A percentile compares a stretch with the other conserved stretches of the same genome.
These are phyloP conservation scores for Mariannaea elegans DNA, from an alignment of 2,329 filamentous ascomycete species.

Conservation along the genomic window DNA sequence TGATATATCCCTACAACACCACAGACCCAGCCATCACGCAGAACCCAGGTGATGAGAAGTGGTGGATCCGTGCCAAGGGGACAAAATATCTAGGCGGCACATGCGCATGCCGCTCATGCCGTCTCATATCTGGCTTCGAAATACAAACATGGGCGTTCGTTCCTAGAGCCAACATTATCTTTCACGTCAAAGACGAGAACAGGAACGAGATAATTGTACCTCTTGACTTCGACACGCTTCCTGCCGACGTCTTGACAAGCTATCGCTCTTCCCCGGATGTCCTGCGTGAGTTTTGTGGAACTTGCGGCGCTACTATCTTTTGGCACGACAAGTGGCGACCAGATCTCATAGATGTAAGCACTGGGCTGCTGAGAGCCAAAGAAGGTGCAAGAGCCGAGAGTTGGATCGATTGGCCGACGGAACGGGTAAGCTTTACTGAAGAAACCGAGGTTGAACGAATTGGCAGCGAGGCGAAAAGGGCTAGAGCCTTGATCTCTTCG, in stretches of 20 bases:
- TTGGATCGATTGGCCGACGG: slow-evolving; percentile 71
- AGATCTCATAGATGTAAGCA: slow-evolving; percentile 69
- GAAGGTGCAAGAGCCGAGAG: slow-evolving; percentile 63
- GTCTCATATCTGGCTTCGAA: slow-evolving; percentile 67
- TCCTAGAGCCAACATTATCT: slow-evolving; percentile 64
- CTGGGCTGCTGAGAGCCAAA: slow-evolving; percentile 61
- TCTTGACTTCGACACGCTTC: slow-evolving; percentile 49
- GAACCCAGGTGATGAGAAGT: slow-evolving; percentile 62
- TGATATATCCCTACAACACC: slow-evolving; percentile 59
- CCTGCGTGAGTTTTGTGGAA: slow-evolving; percentile 67
- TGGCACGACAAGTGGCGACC: slow-evolving; percentile 65
- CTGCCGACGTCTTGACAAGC: slow-evolving; percentile 54
- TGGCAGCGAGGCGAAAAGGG: slow-evolving; percentile 7
- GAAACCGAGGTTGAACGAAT: slow-evolving; percentile 43
- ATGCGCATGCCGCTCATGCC: slow-evolving; percentile 71
- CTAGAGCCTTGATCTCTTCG: slow-evolving; percentile 5
- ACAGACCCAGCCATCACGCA: slow-evolving; percentile 38
- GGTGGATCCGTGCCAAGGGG: slow-evolving; percentile 63
- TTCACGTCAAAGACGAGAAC: slow-evolving; percentile 40
- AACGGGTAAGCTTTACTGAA: slow-evolving; percentile 67
- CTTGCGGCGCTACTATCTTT: slow-evolving; percentile 72
- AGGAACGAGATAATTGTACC: slow-evolving; percentile 19
- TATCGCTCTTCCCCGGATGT: slow-evolving; percentile 65
- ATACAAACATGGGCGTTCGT: slow-evolving; percentile 74
- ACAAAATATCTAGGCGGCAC: slow-evolving; percentile 66